Evolutionary conservation across 1,284 basidiomycete species (phyloP).

Genomic region (Microbotryum saponariae): DNA sequence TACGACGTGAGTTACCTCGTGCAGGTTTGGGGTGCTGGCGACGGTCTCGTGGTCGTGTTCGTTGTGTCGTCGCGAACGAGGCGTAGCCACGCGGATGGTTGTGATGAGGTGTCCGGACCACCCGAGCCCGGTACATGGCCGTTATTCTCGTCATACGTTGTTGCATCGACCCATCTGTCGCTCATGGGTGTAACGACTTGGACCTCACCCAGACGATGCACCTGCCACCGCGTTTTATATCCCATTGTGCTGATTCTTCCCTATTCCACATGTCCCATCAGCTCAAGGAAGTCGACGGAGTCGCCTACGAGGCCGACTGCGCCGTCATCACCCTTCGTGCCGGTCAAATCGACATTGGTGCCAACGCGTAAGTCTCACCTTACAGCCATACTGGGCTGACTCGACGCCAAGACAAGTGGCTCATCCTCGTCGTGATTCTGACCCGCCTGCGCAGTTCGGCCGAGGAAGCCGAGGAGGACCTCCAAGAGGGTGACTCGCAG

Average conservation of each 20-base stretch:
- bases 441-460: conserved; percentile 45
- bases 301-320: conserved; percentile 89
- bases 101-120: too few relatives aligned
- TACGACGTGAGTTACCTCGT: conserved; percentile 57
- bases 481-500: conserved; percentile 66
- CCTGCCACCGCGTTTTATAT: conserved; percentile 7
- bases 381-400: conserved; percentile 37
- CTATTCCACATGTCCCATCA: background rate
- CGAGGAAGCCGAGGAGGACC: conserved; percentile 74
- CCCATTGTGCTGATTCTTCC: conserved; percentile 10
- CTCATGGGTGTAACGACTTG: background rate
- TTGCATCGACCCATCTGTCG: background rate
- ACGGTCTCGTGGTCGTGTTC: too few relatives aligned
- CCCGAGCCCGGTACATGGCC: too few relatives aligned
- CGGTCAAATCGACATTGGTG: conserved; percentile 87
- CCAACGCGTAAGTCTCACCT: conserved; percentile 19
- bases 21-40: too few relatives aligned
- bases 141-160: too few relatives aligned
- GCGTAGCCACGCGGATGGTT: too few relatives aligned
- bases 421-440: background rate
- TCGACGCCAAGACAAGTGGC: background rate
- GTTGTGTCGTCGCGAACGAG: too few relatives aligned
- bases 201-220: background rate
- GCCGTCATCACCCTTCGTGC: conserved; percentile 63
- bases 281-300: conserved; percentile 64